Evolutionary conservation across 139 green algal genomes (phyloP).

Genomic region (Chlamydomonas sp.): DNA sequence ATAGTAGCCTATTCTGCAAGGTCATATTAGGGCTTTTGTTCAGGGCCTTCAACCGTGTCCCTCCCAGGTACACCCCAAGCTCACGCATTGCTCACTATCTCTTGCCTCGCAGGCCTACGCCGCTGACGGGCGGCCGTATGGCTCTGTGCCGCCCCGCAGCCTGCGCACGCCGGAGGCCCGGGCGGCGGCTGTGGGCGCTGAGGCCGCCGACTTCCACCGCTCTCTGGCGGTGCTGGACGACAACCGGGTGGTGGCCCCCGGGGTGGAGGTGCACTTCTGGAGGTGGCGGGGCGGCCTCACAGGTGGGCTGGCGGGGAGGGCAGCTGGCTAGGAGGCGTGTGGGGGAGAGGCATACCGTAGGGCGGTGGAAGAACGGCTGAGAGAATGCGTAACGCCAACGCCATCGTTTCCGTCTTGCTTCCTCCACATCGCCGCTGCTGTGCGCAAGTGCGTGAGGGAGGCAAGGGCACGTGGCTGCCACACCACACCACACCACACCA

Average conservation of each 20-base stretch:
- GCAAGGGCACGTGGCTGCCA: no score
- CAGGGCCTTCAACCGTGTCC: not conserved
- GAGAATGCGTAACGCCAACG: not conserved
- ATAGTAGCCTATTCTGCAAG: not conserved
- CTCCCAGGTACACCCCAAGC: not conserved
- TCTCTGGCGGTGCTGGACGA: conserved; percentile 38
- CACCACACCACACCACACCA: no score
- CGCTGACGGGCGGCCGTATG: conserved; percentile 14
- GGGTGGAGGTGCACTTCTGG: conserved; percentile 43
- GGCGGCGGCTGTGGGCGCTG: conserved; percentile 57
- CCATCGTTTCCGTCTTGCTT: no score
- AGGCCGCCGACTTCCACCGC: conserved; percentile 76
- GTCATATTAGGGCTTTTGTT: not conserved
- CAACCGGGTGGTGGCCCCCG: conserved; percentile 10
- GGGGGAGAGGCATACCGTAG: not conserved
- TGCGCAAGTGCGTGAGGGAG: no score
- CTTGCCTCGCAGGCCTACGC: not conserved
- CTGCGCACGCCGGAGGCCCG: conserved; percentile 13
- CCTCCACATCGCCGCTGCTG: no score
- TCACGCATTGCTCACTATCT: not conserved
- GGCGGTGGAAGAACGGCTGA: not conserved
- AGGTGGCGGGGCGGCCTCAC: conserved; percentile 36
- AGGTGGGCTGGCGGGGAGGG: not conserved
- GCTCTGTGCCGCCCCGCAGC: not conserved
- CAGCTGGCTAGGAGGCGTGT: not conserved